phyloP scores from a whole-genome alignment of 768 basidiomycete species.

The Suillus placidus region DNA sequence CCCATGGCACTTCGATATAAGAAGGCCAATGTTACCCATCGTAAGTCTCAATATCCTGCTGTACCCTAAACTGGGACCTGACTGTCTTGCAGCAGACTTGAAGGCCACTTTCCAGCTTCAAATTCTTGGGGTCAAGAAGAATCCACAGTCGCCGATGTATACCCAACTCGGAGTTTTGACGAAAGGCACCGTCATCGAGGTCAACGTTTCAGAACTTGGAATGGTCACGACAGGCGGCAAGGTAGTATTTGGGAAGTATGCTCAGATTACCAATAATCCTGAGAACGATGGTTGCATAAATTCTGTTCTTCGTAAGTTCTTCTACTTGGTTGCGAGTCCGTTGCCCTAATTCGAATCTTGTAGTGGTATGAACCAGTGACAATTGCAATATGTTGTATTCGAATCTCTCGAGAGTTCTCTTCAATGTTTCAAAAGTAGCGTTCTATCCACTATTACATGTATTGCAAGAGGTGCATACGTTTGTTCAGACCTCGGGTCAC shows the following conservation, averaged over 20 bases:
- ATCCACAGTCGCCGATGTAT: conserved; percentile 98
- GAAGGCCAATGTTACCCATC: conserved; percentile 99
- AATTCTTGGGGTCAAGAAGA: conserved; percentile 98
- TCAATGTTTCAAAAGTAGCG: not conserved
- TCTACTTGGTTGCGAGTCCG: not conserved
- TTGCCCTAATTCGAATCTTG: not conserved
- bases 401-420: not conserved
- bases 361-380: conserved; percentile 1
- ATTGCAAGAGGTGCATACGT: not conserved
- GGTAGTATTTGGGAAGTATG: conserved; percentile 91
- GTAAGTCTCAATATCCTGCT: conserved; percentile 48
- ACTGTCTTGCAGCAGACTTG: conserved; percentile 69
- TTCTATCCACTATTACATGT: not conserved
- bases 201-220: conserved; percentile 97
- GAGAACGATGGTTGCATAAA: conserved; percentile 98
- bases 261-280: conserved; percentile 92
- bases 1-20: conserved; percentile 98
- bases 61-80: conserved; percentile 2
- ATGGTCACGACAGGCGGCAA: conserved; percentile 98
- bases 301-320: conserved; percentile 79
- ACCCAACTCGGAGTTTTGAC: conserved; percentile 96
- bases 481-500: not conserved
- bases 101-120: conserved; percentile 99
- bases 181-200: conserved; percentile 97
- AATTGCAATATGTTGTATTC: not conserved